Evolutionary conservation across 805 yeast genomes (phyloP), one percentile per base, ranked within the genome.

Genomic region (Tetrapisispora arboricola): DNA sequence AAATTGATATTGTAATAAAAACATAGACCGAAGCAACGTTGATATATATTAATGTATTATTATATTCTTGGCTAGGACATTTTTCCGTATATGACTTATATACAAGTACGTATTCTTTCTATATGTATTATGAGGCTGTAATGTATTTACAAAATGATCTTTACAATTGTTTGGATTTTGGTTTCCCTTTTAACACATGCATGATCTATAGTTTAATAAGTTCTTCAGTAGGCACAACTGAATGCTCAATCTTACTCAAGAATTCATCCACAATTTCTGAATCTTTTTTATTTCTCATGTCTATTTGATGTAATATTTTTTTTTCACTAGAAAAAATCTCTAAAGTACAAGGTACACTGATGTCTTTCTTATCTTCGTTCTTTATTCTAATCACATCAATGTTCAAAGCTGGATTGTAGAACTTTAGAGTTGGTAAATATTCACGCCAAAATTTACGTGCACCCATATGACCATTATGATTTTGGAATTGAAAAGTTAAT

Each of bases 361-460:
- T 43, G 9, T 42, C 43, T 25, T 53, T 55, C 21, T 43, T 43
- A 39, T 53, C 44, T n/a, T 44, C 44, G 36, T 63, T 57, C 30
- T 67, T 64, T 33, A 82, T 68, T 49, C 87, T 68, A 12, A 71
- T 64, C 27, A 85, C 80, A 19, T 71, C 68, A 42, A 85, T 76
- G 19, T 75, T 71, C 21, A 83, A 54, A 33, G 66, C 64, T n/a
- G 90, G 88, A 60, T 87, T 87, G 65, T 85, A 88, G 60, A 83
- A 87, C 57, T 76, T 79, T 47, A 87, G 68, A 6, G 87, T 76
- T 20, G 92, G 94, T 43, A 87, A 66, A 61, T 76, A 73, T 39
- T 68, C 64, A 50, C 74, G 75, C 92, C 94, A 84, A 62, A 87
- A 84, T 49, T 73, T 72, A 51, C 79, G 75, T 42, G 83, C 73